Base-by-base conservation (phyloP, 192 early-diverging fungal species). In the Coemansia pectinata region DNA sequence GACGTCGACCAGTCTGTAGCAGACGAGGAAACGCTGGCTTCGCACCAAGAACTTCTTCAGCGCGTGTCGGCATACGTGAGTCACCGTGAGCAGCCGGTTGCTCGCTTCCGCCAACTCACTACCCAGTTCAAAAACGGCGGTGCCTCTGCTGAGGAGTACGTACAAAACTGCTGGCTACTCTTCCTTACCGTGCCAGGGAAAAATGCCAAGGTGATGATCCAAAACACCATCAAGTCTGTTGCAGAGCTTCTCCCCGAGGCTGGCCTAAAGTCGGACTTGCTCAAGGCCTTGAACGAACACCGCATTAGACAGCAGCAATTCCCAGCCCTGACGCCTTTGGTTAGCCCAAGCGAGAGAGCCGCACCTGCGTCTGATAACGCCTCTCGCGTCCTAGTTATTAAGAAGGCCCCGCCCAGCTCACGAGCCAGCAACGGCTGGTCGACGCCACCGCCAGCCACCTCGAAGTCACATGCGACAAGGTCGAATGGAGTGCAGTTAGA, bases 291-390 rank as follows among this genome's bases (percentile, higher is more conserved):
- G 38, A 60, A 41, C 39, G 57, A 65, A 11, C 79, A 82, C 55
- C 70, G 75, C n/a, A 62, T 77, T 39, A 67, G 70, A 36, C 79
- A 82, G 71, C 79, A 82, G 71, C 79, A 82, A 40, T 82, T 82
- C 62, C 79, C 79, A 2, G 79, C 74, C 2, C 68, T 82, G 14
- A 73, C 75, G 1, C 79, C 79, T 8, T 47, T 76, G 60, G 65
- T 50, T 25, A 41, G 58, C 12, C 57, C 70, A 1, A 65, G 63
- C 52, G 65, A 23, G 11, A 45, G 15, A 14, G 33, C 66, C 17
- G 63, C 33, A 23, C 33, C 61, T 1, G 14, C 71, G 8, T 50
- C 58, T 4, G 65, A 45, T 2, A 61, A n/a, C 44, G 15, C 12
- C 57, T 45, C 79, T 2, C 70, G 74, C n/a, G 71, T 77, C 9